phyloP scores from a whole-genome alignment of 352 stramenopile species.

The Pythium oligandrum region DNA sequence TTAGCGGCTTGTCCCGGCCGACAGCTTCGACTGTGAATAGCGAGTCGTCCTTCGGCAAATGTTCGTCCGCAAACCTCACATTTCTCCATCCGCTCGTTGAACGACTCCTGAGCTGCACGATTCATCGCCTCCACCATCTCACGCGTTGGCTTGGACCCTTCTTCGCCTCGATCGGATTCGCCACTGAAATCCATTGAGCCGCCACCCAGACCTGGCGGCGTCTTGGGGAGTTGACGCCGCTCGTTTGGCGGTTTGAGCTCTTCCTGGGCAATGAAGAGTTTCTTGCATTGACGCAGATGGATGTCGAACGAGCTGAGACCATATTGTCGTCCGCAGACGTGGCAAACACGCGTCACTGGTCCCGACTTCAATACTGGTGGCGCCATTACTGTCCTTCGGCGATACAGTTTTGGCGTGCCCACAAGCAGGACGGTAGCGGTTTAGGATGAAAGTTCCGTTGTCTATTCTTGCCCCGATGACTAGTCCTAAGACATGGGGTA shows the following conservation, averaged over 20 bases:
- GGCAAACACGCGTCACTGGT: constrained; percentile 67
- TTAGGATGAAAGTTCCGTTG: too few relatives aligned
- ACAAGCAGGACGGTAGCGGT: too few relatives aligned
- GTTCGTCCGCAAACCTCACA: constrained; percentile 70
- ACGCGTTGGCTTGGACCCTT: constrained; percentile 25
- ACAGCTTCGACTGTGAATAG: constrained; percentile 67
- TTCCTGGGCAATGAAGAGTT: constrained; percentile 71
- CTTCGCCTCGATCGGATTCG: constrained; percentile 3
- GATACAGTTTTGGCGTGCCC: too few relatives aligned
- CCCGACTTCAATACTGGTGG: constrained; percentile 33
- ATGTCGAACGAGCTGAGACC: constrained; percentile 80
- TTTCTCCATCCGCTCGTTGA: constrained; percentile 77
- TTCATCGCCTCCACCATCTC: constrained; percentile 72
- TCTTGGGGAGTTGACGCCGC: constrained; percentile 58
- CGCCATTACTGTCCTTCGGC: too few relatives aligned
- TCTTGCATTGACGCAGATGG: constrained; percentile 83
- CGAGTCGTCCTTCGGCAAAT: constrained; percentile 68
- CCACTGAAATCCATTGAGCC: background rate
- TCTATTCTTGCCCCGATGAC: background rate
- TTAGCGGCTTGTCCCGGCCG: constrained; percentile 33
- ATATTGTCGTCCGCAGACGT: constrained; percentile 77
- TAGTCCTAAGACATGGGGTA: constrained; percentile 27
- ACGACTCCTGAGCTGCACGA: constrained; percentile 52
- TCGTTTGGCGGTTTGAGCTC: constrained; percentile 62
- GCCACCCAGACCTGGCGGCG: constrained; percentile 39